Percentiles rank a stretch among this genome's conserved stretches.
phyloP scores from a whole-genome alignment of 768 basidiomycete species.

The Heimioporus sp. region DNA sequence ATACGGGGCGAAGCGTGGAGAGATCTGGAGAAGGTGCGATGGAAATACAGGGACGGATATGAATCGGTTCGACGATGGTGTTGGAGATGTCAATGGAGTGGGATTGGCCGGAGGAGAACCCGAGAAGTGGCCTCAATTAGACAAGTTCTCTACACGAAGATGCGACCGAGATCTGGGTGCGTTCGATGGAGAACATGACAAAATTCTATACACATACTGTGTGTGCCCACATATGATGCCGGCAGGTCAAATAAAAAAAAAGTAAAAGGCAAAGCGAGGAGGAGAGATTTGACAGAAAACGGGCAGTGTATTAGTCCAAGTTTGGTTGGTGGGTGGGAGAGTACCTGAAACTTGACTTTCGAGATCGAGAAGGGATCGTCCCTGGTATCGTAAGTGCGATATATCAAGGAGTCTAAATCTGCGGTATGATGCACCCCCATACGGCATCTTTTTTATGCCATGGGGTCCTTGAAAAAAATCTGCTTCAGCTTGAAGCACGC shows the following conservation, averaged over 20 bases:
- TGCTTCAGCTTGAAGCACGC: constrained; percentile 25
- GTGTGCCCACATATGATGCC: constrained; percentile 20
- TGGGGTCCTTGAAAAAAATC: constrained; percentile 21
- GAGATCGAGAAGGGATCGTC: constrained; percentile 38
- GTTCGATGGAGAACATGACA: constrained; percentile 9
- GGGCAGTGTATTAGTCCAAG: constrained; percentile 23
- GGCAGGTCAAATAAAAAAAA: constrained; percentile 13
- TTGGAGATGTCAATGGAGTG: constrained; percentile 30
- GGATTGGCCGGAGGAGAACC: constrained; percentile 27
- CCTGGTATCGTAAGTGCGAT: constrained; percentile 34
- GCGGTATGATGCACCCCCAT: constrained; percentile 30
- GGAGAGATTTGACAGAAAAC: constrained; percentile 24
- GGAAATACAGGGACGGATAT: constrained; percentile 18
- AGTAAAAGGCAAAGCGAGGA: constrained; percentile 11
- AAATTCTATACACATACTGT: constrained; percentile 4
- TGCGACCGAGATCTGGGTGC: constrained; percentile 23
- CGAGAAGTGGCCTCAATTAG: constrained; percentile 20
- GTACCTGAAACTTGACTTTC: constrained; percentile 36
- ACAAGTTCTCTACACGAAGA: constrained; percentile 27
- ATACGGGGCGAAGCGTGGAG: constrained; percentile 21
- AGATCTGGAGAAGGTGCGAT: constrained; percentile 28
- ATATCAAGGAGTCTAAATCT: constrained; percentile 35
- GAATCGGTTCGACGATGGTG: constrained; percentile 32
- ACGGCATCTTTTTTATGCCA: constrained; percentile 31
- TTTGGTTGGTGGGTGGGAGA: constrained; percentile 29